Conservation (phyloP, 306 rosid genomes). For the Quercus dentata region DNA sequence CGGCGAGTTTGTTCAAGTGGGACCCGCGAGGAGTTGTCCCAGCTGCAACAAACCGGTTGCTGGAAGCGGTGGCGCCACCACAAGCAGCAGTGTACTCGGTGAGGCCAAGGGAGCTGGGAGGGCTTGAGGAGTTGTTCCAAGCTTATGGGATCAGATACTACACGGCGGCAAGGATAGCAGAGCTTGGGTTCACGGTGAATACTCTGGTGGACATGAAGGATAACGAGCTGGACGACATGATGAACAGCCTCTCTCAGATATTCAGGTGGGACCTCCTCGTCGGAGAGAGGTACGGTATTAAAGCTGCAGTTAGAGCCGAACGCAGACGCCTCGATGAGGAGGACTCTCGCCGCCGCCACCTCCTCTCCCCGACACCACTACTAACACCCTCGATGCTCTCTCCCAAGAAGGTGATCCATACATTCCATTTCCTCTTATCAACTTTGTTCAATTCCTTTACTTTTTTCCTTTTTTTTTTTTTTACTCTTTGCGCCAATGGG, state of each 20-base stretch:
- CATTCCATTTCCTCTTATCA: no score
- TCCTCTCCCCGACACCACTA: conserved; percentile 45
- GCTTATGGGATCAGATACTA: conserved; percentile 80
- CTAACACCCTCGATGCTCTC: conserved; percentile 69
- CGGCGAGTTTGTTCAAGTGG: conserved; percentile 83
- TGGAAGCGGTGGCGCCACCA: conserved; percentile 33
- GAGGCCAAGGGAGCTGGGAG: conserved; percentile 49
- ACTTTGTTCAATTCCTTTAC: not conserved
- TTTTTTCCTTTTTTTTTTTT: no score
- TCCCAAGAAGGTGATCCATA: conserved; percentile 71
- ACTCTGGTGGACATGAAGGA: conserved; percentile 84
- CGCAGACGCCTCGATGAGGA: conserved; percentile 74
- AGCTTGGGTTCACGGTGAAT: conserved; percentile 87
- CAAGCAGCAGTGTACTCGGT: conserved; percentile 3
- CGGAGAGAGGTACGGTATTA: conserved; percentile 89
- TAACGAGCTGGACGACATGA: conserved; percentile 95
- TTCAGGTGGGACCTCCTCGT: conserved; percentile 88
- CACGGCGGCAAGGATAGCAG: conserved; percentile 86
- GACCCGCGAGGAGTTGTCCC: conserved; percentile 61
- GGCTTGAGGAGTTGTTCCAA: conserved; percentile 78
- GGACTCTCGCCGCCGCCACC: conserved; percentile 48
- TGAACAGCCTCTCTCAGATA: conserved; percentile 77
- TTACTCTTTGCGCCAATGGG: no score
- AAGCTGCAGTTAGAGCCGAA: conserved; percentile 88
- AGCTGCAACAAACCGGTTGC: conserved; percentile 21